Percentiles rank a stretch among this genome's conserved stretches.
Conservation (phyloP, 768 basidiomycete species). For the Tylopilus vinaceipallidus region DNA sequence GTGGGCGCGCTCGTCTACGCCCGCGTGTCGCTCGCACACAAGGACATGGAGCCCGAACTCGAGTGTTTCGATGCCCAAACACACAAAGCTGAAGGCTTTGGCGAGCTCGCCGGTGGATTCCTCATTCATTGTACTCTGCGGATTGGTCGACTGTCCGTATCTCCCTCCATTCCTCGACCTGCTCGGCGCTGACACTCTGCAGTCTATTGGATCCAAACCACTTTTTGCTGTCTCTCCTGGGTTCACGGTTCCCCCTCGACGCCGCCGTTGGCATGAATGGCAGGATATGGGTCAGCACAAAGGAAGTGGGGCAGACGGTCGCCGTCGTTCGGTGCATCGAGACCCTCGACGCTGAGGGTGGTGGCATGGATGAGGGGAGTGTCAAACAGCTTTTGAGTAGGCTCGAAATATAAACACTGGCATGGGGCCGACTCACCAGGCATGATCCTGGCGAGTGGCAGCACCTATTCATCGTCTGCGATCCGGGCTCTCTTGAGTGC, state of each 20-base stretch:
- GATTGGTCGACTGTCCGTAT: slow-evolving; percentile 78
- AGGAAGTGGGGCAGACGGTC: slow-evolving; percentile 71
- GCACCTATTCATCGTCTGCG: slow-evolving; percentile 58
- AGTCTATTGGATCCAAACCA: slow-evolving; percentile 81
- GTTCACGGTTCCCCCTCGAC: slow-evolving; percentile 82
- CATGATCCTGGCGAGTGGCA: too few species aligned
- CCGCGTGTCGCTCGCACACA: slow-evolving; percentile 88
- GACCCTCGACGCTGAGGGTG: slow-evolving; percentile 73
- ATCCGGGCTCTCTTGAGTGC: slow-evolving; percentile 68
- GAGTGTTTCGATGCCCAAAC: slow-evolving; percentile 96
- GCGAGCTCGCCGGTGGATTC: slow-evolving; percentile 90
- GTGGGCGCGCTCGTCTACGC: slow-evolving; percentile 91
- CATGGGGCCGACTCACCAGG: too few species aligned
- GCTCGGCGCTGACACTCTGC: slow-evolving; percentile 4
- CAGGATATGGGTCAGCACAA: slow-evolving; percentile 83
- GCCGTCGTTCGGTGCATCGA: slow-evolving; percentile 78
- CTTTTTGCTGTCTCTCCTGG: slow-evolving; percentile 79
- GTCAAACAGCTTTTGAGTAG: slow-evolving; percentile 52
- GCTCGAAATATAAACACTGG: slow-evolving; percentile 39
- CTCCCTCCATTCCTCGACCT: slow-evolving; percentile 3
- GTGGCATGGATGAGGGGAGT: slow-evolving; percentile 52
- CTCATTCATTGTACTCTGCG: slow-evolving; percentile 77
- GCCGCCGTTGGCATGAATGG: slow-evolving; percentile 90
- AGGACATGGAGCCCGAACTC: slow-evolving; percentile 97
- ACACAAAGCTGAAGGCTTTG: slow-evolving; percentile 89